Conservation (phyloP, 345 rosid genomes). For the Camelina sativa region DNA sequence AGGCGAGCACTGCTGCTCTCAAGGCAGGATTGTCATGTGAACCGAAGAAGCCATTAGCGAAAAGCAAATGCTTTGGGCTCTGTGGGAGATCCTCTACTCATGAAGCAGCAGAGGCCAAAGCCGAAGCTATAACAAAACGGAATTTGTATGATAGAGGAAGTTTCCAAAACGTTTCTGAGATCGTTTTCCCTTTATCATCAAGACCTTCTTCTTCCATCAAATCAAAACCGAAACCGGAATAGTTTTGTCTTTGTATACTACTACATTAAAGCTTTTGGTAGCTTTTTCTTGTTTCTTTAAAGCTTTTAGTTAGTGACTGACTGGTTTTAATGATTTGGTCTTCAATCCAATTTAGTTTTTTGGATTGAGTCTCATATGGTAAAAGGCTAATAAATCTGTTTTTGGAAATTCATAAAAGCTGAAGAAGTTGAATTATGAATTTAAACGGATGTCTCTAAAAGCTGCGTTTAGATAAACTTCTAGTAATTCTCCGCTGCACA, state of each 20-base stretch:
- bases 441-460: neutral
- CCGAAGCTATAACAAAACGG: slow-evolving; percentile 48
- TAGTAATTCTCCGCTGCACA: neutral
- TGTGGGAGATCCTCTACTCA: slow-evolving; percentile 61
- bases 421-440: neutral
- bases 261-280: slow-evolving; percentile 19
- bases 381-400: neutral
- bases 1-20: slow-evolving; percentile 63
- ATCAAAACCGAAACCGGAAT: slow-evolving; percentile 50
- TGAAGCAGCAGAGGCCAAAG: slow-evolving; percentile 47
- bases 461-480: neutral
- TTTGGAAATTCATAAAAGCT: neutral
- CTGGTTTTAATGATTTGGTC: slow-evolving; percentile 3
- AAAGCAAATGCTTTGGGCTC: slow-evolving; percentile 63
- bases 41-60: slow-evolving; percentile 45
- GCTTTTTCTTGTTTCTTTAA: neutral
- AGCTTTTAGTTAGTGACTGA: slow-evolving; percentile 22
- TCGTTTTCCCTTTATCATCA: slow-evolving; percentile 63
- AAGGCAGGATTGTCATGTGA: slow-evolving; percentile 57
- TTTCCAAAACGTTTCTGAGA: slow-evolving; percentile 60
- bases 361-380: neutral
- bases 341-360: neutral
- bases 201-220: slow-evolving; percentile 51
- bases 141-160: slow-evolving; percentile 71
- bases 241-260: slow-evolving; percentile 23